A percentile compares a stretch with the other conserved stretches of the same genome.
Conservation (phyloP, 2,329 filamentous ascomycete species). For the Paecilomyces sp. region DNA sequence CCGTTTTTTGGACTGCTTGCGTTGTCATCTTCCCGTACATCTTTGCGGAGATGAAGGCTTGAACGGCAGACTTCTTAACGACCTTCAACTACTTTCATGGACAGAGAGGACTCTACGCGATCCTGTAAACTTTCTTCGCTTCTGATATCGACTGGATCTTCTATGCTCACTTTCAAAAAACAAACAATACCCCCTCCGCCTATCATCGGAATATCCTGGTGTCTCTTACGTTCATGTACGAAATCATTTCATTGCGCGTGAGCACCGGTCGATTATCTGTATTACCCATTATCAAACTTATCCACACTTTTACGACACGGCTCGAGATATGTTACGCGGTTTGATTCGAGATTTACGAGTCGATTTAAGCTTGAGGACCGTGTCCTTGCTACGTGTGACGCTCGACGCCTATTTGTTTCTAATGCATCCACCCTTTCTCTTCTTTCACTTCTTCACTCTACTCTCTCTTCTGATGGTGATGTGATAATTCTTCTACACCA, state of each 20-base stretch:
- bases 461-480: not conserved
- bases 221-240: not conserved
- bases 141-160: not conserved
- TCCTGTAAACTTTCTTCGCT: not conserved
- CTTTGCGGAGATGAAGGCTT: slow-evolving; percentile 55
- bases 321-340: not conserved
- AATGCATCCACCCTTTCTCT: not conserved
- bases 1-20: slow-evolving; percentile 73
- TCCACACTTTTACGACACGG: not conserved
- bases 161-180: not conserved
- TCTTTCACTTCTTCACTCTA: not conserved
- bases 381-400: not conserved
- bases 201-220: not conserved
- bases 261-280: not conserved
- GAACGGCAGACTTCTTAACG: slow-evolving; percentile 3
- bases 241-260: not conserved
- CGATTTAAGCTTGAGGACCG: not conserved
- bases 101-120: not conserved
- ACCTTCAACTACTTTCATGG: not conserved
- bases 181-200: not conserved
- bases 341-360: not conserved
- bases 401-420: not conserved
- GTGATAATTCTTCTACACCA: not conserved
- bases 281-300: not conserved
- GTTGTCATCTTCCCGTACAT: slow-evolving; percentile 79